These are phyloP conservation scores for Mycena haematopus DNA, from an alignment of 768 basidiomycete species.

Conservation along the genomic window DNA sequence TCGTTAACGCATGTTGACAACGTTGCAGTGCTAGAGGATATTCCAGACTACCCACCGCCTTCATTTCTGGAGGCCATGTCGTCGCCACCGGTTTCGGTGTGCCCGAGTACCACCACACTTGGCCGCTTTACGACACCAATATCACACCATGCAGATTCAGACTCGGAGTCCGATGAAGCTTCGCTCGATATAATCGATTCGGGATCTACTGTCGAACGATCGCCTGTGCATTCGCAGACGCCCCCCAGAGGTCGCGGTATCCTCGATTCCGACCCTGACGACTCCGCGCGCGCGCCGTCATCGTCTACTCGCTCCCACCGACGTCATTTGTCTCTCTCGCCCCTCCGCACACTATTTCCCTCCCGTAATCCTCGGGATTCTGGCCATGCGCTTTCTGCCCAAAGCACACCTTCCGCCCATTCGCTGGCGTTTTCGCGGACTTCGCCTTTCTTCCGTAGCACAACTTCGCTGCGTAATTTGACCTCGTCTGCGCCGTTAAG, in stretches of 20 bases:
- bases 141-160: slow-evolving; percentile 32
- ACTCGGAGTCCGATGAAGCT: slow-evolving; percentile 52
- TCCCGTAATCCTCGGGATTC: slow-evolving; percentile 39
- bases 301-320: slow-evolving; percentile 38
- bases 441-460: slow-evolving; percentile 51
- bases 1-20: slow-evolving; percentile 35
- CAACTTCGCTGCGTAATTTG: slow-evolving; percentile 49
- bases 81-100: slow-evolving; percentile 48
- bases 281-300: slow-evolving; percentile 24
- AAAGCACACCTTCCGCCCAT: slow-evolving; percentile 45
- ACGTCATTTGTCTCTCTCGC: slow-evolving; percentile 51
- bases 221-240: slow-evolving; percentile 37
- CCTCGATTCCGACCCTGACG: slow-evolving; percentile 39
- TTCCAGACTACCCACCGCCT: slow-evolving; percentile 76
- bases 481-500: slow-evolving; percentile 44
- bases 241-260: slow-evolving; percentile 39
- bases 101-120: slow-evolving; percentile 48
- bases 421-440: slow-evolving; percentile 47
- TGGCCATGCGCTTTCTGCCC: slow-evolving; percentile 50
- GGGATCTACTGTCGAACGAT: slow-evolving; percentile 32
- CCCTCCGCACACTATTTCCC: slow-evolving; percentile 54
- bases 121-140: slow-evolving; percentile 23
- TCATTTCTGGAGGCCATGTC: slow-evolving; percentile 75
- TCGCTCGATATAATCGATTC: slow-evolving; percentile 62
- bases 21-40: slow-evolving; percentile 31